Evolutionary conservation across 805 yeast genomes (phyloP).

Genomic region (Tetrapisispora iriomotensis): DNA sequence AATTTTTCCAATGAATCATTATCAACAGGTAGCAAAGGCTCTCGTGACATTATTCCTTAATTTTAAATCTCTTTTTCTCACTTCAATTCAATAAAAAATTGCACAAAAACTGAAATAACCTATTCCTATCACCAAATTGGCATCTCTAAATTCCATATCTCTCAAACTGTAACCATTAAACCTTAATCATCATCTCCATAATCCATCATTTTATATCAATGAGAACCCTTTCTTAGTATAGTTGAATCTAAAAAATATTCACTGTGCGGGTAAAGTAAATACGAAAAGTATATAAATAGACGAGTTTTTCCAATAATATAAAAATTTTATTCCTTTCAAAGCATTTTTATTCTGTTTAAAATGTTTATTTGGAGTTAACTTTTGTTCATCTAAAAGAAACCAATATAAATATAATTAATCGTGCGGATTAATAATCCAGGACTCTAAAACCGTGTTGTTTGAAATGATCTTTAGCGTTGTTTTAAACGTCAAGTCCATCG

Average conservation of each 20-base stretch:
- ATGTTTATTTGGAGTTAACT: slow-evolving; percentile 6
- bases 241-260: too few species aligned
- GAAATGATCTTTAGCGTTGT: slow-evolving; percentile 22
- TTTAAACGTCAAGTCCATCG: slow-evolving; percentile 61
- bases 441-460: slow-evolving; percentile 69
- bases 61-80: too few species aligned
- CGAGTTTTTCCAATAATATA: background rate
- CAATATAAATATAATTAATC: slow-evolving; percentile 25
- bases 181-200: too few species aligned
- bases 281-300: slow-evolving; percentile 5
- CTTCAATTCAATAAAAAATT: too few species aligned
- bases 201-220: background rate
- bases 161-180: too few species aligned
- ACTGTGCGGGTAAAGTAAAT: background rate
- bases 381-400: slow-evolving; percentile 4
- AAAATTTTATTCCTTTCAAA: background rate
- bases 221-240: background rate
- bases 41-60: slow-evolving; percentile 20
- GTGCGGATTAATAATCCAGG: slow-evolving; percentile 65
- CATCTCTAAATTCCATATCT: too few species aligned
- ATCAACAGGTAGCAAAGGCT: slow-evolving; percentile 13
- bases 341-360: slow-evolving; percentile 4
- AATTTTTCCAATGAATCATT: background rate
- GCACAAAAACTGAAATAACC: too few species aligned
- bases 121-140: too few species aligned